phyloP scores from a whole-genome alignment of 257 asterid genomes.

The Solanum lycopersicoides region DNA sequence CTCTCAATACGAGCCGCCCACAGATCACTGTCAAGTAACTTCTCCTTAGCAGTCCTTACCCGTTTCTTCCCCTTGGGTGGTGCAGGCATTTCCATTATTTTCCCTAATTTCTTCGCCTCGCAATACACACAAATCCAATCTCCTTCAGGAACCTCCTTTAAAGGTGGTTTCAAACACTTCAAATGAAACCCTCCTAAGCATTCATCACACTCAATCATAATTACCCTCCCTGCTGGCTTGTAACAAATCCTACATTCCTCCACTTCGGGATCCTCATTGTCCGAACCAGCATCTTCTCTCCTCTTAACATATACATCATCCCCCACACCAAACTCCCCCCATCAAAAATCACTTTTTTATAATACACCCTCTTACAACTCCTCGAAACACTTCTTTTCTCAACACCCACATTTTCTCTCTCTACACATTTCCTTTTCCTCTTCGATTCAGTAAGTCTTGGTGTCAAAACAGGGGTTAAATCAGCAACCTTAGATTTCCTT shows the following conservation, averaged over 20 bases:
- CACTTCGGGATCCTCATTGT: slow-evolving; percentile 56
- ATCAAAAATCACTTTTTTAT: slow-evolving; percentile 60
- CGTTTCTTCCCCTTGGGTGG: slow-evolving; percentile 67
- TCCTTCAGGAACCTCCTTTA: slow-evolving; percentile 74
- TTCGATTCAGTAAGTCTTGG: slow-evolving; percentile 42
- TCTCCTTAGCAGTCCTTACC: slow-evolving; percentile 73
- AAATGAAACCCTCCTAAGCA: slow-evolving; percentile 94
- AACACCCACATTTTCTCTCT: background rate
- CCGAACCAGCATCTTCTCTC: slow-evolving; percentile 58
- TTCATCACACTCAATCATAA: slow-evolving; percentile 90
- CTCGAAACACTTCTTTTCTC: slow-evolving; percentile 16
- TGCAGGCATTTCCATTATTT: slow-evolving; percentile 34
- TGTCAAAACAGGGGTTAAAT: slow-evolving; percentile 16
- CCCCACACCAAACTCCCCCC: slow-evolving; percentile 65
- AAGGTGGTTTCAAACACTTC: slow-evolving; percentile 74
- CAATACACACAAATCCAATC: slow-evolving; percentile 84
- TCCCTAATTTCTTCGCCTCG: slow-evolving; percentile 40
- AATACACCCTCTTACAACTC: slow-evolving; percentile 39
- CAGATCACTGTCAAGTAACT: slow-evolving; percentile 77
- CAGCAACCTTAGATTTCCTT: background rate
- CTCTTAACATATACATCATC: slow-evolving; percentile 76
- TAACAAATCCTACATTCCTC: slow-evolving; percentile 90
- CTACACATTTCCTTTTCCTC: slow-evolving; percentile 29
- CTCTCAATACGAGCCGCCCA: slow-evolving; percentile 84
- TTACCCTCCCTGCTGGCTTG: slow-evolving; percentile 48